Conservation (phyloP, 441 rosid species). For the Erodium chrysanthum region DNA sequence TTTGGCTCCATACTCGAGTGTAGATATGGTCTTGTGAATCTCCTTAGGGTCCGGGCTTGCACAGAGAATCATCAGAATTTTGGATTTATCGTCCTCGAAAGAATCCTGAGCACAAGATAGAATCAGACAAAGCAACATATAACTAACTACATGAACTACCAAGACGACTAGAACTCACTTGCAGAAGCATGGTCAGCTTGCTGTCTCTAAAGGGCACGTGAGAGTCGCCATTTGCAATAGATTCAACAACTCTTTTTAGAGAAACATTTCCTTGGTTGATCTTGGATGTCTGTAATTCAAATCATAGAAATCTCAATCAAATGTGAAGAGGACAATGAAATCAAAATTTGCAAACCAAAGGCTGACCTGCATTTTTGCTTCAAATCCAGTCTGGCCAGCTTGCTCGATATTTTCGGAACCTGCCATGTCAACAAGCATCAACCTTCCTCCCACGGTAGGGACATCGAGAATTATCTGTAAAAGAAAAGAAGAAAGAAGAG, state of each 20-base stretch:
- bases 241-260: constrained; percentile 87
- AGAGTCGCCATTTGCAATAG: constrained; percentile 95
- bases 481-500: constrained; percentile 11
- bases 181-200: constrained; percentile 86
- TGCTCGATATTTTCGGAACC: constrained; percentile 96
- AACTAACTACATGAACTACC: too few relatives aligned
- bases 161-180: constrained; percentile 32
- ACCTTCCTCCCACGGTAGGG: constrained; percentile 87
- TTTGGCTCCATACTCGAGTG: constrained; percentile 93
- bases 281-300: constrained; percentile 63
- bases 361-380: constrained; percentile 90
- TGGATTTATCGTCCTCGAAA: constrained; percentile 88
- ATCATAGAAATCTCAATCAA: constrained; percentile 15
- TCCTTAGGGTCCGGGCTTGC: constrained; percentile 96
- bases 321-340: neutral
- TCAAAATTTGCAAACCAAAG: neutral
- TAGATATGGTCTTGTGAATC: constrained; percentile 84
- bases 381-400: constrained; percentile 85
- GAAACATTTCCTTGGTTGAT: constrained; percentile 94
- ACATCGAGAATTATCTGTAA: constrained; percentile 82
- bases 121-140: neutral
- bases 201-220: constrained; percentile 99
- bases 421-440: constrained; percentile 98
- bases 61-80: constrained; percentile 86
- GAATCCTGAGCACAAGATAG: constrained; percentile 53